Conservation (phyloP, 1,284 basidiomycete species). For the Cryptococcus wingfieldii region DNA sequence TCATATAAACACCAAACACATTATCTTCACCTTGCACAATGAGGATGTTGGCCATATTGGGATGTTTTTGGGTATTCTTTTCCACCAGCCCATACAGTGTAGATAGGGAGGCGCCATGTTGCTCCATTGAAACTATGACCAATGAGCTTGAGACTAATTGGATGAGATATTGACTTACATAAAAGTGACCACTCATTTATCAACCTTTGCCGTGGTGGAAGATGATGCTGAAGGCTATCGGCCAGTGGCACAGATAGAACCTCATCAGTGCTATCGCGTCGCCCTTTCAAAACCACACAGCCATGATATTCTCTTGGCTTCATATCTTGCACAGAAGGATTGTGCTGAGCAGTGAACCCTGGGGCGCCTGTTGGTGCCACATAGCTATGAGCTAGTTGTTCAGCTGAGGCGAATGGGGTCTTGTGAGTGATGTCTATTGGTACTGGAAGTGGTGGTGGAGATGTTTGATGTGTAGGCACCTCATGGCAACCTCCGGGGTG, state of each 20-base stretch:
- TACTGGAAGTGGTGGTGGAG: slow-evolving; percentile 13
- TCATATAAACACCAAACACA: slow-evolving; percentile 75
- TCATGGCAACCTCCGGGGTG: neutral
- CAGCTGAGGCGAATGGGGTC: slow-evolving; percentile 37
- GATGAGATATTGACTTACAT: slow-evolving; percentile 52
- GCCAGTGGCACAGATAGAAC: slow-evolving; percentile 60
- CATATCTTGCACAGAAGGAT: slow-evolving; percentile 29
- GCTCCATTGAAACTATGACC: slow-evolving; percentile 67
- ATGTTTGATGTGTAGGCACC: neutral
- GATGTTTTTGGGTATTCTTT: slow-evolving; percentile 29
- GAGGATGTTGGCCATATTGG: slow-evolving; percentile 54
- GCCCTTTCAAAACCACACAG: slow-evolving; percentile 49
- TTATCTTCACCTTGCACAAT: slow-evolving; percentile 61
- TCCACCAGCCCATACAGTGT: slow-evolving; percentile 74
- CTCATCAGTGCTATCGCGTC: slow-evolving; percentile 56
- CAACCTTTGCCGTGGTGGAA: slow-evolving; percentile 77
- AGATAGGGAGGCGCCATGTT: slow-evolving; percentile 86
- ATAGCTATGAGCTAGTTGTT: slow-evolving; percentile 47
- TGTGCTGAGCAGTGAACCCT: slow-evolving; percentile 56
- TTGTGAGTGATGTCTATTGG: slow-evolving; percentile 43
- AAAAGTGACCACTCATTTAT: slow-evolving; percentile 77
- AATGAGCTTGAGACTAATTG: neutral
- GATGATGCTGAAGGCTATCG: slow-evolving; percentile 61
- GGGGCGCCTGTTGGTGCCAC: slow-evolving; percentile 70
- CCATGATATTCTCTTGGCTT: slow-evolving; percentile 15